Evolutionary conservation across 1,284 basidiomycete species (phyloP).

Genomic region (Naganishia sp.): DNA sequence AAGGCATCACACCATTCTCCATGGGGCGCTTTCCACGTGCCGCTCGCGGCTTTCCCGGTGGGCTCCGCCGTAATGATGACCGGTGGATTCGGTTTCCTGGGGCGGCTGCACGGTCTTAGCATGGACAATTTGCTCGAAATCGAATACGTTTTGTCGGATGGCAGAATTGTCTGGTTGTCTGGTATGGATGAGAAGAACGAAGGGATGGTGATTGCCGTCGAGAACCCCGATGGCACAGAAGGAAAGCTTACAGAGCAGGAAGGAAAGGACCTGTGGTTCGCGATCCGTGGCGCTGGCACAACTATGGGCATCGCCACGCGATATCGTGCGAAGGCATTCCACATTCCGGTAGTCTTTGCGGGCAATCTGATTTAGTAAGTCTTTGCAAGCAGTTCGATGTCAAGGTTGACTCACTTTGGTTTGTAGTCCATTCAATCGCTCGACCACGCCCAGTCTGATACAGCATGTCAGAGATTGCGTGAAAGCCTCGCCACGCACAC

Average conservation of each 20-base stretch:
- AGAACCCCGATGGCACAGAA: slow-evolving; percentile 33
- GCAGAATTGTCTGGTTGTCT: slow-evolving; percentile 65
- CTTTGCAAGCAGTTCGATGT: slow-evolving; percentile 13
- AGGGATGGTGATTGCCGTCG: slow-evolving; percentile 35
- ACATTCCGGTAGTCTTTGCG: slow-evolving; percentile 82
- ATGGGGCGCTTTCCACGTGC: slow-evolving; percentile 82
- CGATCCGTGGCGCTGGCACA: slow-evolving; percentile 78
- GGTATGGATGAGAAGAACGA: slow-evolving; percentile 56
- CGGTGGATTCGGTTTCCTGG: slow-evolving; percentile 86
- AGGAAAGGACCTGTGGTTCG: slow-evolving; percentile 73
- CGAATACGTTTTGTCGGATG: slow-evolving; percentile 71
- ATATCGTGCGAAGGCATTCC: slow-evolving; percentile 81
- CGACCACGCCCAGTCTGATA: slow-evolving; percentile 80
- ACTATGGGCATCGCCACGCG: slow-evolving; percentile 81
- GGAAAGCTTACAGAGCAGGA: slow-evolving; percentile 43
- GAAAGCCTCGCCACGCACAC: slow-evolving; percentile 77
- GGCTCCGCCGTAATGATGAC: slow-evolving; percentile 76
- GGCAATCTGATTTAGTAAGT: slow-evolving; percentile 84
- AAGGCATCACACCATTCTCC: slow-evolving; percentile 69
- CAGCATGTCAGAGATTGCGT: slow-evolving; percentile 90
- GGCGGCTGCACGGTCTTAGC: slow-evolving; percentile 76
- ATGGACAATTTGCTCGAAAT: slow-evolving; percentile 81
- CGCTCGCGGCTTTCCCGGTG: slow-evolving; percentile 61
- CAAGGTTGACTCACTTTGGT: background rate
- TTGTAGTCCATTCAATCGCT: slow-evolving; percentile 73